Conservation (phyloP, 2,329 filamentous ascomycete species). For the Fusarium concolor region DNA sequence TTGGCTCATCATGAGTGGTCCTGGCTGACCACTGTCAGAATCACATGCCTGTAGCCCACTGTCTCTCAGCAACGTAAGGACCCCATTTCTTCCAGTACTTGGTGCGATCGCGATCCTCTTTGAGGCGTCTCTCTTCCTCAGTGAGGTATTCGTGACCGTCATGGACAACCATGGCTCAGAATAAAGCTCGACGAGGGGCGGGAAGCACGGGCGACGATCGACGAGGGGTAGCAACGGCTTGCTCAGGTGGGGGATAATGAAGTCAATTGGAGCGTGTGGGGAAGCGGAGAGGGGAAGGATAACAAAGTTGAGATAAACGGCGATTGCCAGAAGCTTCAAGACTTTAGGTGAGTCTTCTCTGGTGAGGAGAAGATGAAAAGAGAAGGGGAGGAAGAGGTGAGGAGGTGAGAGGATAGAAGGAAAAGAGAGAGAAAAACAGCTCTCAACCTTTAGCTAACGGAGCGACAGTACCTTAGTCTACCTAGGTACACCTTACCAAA, state of each 20-base stretch:
- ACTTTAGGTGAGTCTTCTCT: constrained; percentile 28
- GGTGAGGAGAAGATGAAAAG: constrained; percentile 4
- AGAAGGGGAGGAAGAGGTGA: constrained; percentile 9
- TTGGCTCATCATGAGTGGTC: constrained; percentile 24
- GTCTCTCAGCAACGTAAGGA: constrained; percentile 90
- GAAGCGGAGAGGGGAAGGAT: constrained; percentile 24
- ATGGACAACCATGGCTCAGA: constrained; percentile 80
- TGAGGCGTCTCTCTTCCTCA: constrained; percentile 89
- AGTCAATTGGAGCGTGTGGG: constrained; percentile 40
- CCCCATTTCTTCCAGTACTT: constrained; percentile 99
- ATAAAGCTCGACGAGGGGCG: constrained; percentile 23
- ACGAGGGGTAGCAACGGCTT: constrained; percentile 38
- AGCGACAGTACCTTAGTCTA: neutral
- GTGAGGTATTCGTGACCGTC: constrained; percentile 89
- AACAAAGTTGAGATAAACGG: constrained; percentile 16
- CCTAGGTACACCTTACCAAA: constrained; percentile 20
- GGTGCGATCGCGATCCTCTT: constrained; percentile 81
- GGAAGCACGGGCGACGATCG: constrained; percentile 40
- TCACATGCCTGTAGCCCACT: constrained; percentile 88
- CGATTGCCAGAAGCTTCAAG: constrained; percentile 4
- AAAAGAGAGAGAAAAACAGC: constrained; percentile 27
- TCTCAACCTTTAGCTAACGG: constrained; percentile 1
- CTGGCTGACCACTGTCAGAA: constrained; percentile 4
- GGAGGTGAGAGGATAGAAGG: constrained; percentile 21
- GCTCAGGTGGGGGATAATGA: constrained; percentile 31